Percentiles rank a stretch among this genome's conserved stretches.
phyloP scores from a whole-genome alignment of 371 early-diverging fungal species.

The Mucor irregularis region DNA sequence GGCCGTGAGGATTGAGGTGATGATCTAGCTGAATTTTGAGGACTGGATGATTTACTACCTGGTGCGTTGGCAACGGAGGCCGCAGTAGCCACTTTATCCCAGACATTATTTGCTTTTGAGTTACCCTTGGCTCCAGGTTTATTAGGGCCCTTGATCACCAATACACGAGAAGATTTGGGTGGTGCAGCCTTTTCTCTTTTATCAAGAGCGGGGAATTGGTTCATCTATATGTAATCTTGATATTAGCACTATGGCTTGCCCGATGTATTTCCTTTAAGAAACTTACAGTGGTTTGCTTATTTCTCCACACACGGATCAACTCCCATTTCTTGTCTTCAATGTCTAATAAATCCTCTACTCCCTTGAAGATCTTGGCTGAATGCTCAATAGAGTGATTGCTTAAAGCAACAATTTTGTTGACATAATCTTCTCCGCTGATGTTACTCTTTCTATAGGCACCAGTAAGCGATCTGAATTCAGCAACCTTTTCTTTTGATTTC shows the following conservation, averaged over 20 bases:
- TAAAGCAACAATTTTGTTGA: slow-evolving; percentile 55
- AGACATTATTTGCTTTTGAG: slow-evolving; percentile 11
- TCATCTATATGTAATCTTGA: slow-evolving; percentile 14
- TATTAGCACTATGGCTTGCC: neutral
- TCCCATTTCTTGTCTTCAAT: slow-evolving; percentile 60
- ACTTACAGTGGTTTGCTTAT: slow-evolving; percentile 61
- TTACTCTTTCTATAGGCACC: slow-evolving; percentile 54
- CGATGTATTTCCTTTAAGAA: neutral
- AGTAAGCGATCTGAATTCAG: slow-evolving; percentile 62
- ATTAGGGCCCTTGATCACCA: slow-evolving; percentile 19
- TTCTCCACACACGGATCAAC: slow-evolving; percentile 71
- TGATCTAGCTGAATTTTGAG: slow-evolving; percentile 25
- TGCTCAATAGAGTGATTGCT: slow-evolving; percentile 45
- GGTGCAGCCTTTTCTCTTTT: neutral
- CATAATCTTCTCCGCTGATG: slow-evolving; percentile 57
- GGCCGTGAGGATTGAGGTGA: slow-evolving; percentile 47
- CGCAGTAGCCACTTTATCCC: slow-evolving; percentile 24
- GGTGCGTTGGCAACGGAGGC: slow-evolving; percentile 9
- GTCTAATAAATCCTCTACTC: slow-evolving; percentile 56
- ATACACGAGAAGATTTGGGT: slow-evolving; percentile 13
- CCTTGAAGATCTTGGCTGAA: slow-evolving; percentile 52
- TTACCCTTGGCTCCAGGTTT: neutral
- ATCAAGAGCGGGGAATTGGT: slow-evolving; percentile 30
- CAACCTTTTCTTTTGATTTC: slow-evolving; percentile 49
- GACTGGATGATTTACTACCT: slow-evolving; percentile 4